Evolutionary conservation across 768 basidiomycete species (phyloP), one percentile per base, ranked within the genome.

Genomic region (Macrolepiota fuliginosa): DNA sequence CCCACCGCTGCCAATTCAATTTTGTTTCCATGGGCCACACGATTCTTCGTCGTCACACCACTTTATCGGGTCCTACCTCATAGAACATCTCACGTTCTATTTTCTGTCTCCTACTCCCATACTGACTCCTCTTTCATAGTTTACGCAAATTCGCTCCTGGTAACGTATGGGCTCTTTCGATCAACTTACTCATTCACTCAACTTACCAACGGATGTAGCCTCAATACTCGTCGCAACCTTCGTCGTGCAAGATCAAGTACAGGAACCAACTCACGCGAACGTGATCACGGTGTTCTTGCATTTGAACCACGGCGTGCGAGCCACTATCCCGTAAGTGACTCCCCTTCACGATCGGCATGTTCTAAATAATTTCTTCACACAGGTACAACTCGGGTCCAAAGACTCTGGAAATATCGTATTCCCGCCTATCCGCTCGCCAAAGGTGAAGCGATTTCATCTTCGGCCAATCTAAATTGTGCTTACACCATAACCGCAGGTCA

Each of bases 61-160:
- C 45, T 10, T 22, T 10, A 3, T n/a, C 12, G 40, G n/a, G n/a
- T 42, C 24, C 47, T 24, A 25, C 10, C 13, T 12, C 45, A 9
- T 12, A n/a, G 47, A 27, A 9, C 47, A 4, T 24, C 19, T 19
- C 19, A 45, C 17, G 42, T 49, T 49, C 47, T 27, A 49, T 52
- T 35, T 15, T 11, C n/a, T 4, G 15, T 39, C 15, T 13, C 6
- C 24, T 11, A 46, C 22, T 42, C 45, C n/a, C 29, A 36, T 11
- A 37, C 62, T 15, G 37, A 59, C 15, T 50, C 55, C 29, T 37
- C 27, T 25, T 36, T 24, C 17, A 2, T 39, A 83, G 81, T 82
- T 45, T 83, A 83, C 39, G 77, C 80, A 9, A 83, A 80, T 61
- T 78, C 75, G 19, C 66, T 79, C 12, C 71, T 83, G 4, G 77